Percentiles rank a stretch among this genome's conserved stretches.
Evolutionary conservation across 768 basidiomycete species (phyloP).

Genomic region (Infundibulicybe gibba): DNA sequence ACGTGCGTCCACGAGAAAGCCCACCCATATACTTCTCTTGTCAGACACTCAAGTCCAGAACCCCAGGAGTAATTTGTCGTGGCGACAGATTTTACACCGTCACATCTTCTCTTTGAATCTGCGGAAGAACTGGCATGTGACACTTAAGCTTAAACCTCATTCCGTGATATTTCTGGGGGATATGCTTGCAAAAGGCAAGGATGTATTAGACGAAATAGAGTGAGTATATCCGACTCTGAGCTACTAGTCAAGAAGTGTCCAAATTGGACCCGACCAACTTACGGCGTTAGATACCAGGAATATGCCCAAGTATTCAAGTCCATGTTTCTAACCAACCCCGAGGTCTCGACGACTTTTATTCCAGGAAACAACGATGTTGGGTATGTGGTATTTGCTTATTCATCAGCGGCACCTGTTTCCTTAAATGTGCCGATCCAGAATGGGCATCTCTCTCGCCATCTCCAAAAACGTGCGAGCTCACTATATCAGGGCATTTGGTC

Average conservation of each 20-base stretch:
- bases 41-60: conserved; percentile 90
- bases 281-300: conserved; percentile 57
- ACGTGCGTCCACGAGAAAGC: conserved; percentile 13
- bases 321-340: conserved; percentile 55
- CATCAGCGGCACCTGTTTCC: background rate
- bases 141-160: conserved; percentile 58
- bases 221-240: too few species aligned
- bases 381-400: conserved; percentile 29
- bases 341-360: conserved; percentile 61
- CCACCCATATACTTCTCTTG: conserved; percentile 65
- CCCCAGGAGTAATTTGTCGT: conserved; percentile 53
- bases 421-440: conserved; percentile 21
- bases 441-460: conserved; percentile 44
- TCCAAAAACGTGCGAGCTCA: conserved; percentile 28
- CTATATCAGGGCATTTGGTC: conserved; percentile 77
- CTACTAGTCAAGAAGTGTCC: too few species aligned
- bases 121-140: conserved; percentile 79
- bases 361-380: conserved; percentile 93
- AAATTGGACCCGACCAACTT: too few species aligned
- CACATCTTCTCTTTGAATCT: conserved; percentile 77
- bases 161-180: conserved; percentile 84
- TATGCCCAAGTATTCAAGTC: conserved; percentile 66
- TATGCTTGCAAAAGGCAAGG: conserved; percentile 85
- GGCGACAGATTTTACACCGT: conserved; percentile 55
- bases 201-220: conserved; percentile 63